These are phyloP conservation scores for Phytophthora pistaciae DNA, from an alignment of 352 stramenopile genomes.

Conservation along the genomic window DNA sequence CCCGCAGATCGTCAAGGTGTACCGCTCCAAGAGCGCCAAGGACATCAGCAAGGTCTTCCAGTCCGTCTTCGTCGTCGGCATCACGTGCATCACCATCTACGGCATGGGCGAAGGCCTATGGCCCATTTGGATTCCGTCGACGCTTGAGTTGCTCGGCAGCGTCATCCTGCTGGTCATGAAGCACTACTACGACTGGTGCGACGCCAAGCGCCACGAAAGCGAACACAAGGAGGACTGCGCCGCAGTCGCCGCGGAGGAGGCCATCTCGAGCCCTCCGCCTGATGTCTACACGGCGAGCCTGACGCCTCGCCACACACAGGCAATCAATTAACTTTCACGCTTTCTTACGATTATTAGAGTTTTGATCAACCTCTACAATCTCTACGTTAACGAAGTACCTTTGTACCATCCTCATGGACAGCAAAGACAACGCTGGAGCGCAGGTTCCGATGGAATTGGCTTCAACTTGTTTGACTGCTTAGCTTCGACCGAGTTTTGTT, in stretches of 20 bases:
- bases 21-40: slow-evolving; percentile 60
- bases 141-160: slow-evolving; percentile 50
- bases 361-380: no score
- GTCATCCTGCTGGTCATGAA: slow-evolving; percentile 59
- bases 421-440: no score
- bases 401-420: no score
- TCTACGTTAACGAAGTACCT: no score
- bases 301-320: slow-evolving; percentile 10
- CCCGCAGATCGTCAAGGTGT: slow-evolving; percentile 73
- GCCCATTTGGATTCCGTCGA: slow-evolving; percentile 69
- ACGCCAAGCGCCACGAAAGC: slow-evolving; percentile 16
- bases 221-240: slow-evolving; percentile 12
- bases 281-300: slow-evolving; percentile 3
- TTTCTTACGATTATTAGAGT: background rate
- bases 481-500: no score
- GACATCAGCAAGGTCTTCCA: slow-evolving; percentile 68
- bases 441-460: no score
- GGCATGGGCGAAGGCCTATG: slow-evolving; percentile 55
- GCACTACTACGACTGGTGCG: slow-evolving; percentile 48
- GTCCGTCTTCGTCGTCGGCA: slow-evolving; percentile 51
- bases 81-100: slow-evolving; percentile 57
- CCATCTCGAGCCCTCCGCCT: background rate
- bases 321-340: slow-evolving; percentile 1
- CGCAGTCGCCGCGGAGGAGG: slow-evolving; percentile 15
- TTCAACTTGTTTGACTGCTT: no score